Evolutionary conservation across 768 basidiomycete species (phyloP), one percentile per base, ranked within the genome.

Genomic region (Lactarius tabidus): DNA sequence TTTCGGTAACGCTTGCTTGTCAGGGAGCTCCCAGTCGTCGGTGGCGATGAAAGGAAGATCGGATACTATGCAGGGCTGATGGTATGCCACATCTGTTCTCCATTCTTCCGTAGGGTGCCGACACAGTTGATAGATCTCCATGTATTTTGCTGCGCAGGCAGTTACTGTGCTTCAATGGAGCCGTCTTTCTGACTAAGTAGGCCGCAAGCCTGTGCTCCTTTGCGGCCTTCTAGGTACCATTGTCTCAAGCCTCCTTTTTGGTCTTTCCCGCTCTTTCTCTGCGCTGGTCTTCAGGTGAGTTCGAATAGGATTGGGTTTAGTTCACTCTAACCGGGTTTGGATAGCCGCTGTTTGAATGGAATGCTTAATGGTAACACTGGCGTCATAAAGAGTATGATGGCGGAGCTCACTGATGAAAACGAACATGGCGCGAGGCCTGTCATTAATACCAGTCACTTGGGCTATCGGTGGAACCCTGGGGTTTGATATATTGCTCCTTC

Each of bases 321-420:
- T 43, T n/a, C 20, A 43, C 2, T n/a, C 41, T 66, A 89, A 88
- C 41, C 88, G 89, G 70, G 81, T 85, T 6, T 88, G 85, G 26
- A 20, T 31, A 59, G 43, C 41, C 12, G 57, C 7, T 57, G 14
- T 43, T 54, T 62, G n/a, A 20, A 45, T n/a, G 43, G 43, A 10
- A n/a, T n/a, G n/a, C n/a, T n/a, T n/a, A n/a, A n/a, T n/a, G n/a
- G n/a, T n/a, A n/a, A n/a, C n/a, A n/a, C n/a, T n/a, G n/a, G n/a
- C n/a, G n/a, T n/a, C n/a, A n/a, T n/a, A n/a, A n/a, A n/a, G n/a
- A n/a, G n/a, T n/a, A 48, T 85, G 69, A 80, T 89, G 76, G 86
- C 81, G 0, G 87, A 88, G 62, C 72, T 88, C 39, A 87, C 87
- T 0, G 86, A 88, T 70, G n/a, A 74, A 80, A 0, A 81, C 84